Evolutionary conservation across 805 yeast genomes (phyloP), one percentile per base, ranked within the genome.

Genomic region (Suhomyces prunicola): DNA sequence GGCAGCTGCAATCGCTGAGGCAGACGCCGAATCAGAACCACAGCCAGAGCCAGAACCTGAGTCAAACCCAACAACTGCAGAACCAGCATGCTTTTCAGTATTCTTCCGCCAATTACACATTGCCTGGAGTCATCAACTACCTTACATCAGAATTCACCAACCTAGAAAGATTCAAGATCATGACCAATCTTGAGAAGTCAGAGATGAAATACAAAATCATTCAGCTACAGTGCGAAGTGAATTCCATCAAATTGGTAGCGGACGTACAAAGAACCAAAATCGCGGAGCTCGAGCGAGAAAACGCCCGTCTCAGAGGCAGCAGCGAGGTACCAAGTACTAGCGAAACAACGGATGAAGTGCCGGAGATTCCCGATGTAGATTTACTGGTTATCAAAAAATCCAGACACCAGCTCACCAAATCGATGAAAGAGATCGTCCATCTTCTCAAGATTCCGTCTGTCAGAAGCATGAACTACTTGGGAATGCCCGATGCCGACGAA

Each of bases 61-160:
- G 13, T 35, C 40, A 27, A 19, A 51, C 45, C 17, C 55, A 39
- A 19, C 40, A 36, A 12, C 54, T 26, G 15, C 53, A 46, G 13
- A 46, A 52, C n/a, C 57, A 52, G 17, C 51, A 31, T 23, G 41
- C 27, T 33, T 45, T 35, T 13, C 52, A 22, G 4, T 33, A 45
- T 19, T 26, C 46, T 4, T 48, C 46, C 13, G 71, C 75, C 26
- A 68, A 70, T 51, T 74, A 75, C 55, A 80, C 85, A 3, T 69
- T 82, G 13, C 86, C 86, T 0, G 86, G 86, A 0, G 81, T 82
- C 22, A 81, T 82, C 69, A 82, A 81, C 60, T 82, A 82, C 60
- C 66, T 82, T 54, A 83, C 84, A 42, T 73, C 80, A n/a, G 86
- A 82, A 56, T 82, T 81, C 64, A 81, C 86, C 23, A 76, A 76